Base-by-base conservation (phyloP, 805 yeast species). In the Naumovozyma dairenensis region DNA sequence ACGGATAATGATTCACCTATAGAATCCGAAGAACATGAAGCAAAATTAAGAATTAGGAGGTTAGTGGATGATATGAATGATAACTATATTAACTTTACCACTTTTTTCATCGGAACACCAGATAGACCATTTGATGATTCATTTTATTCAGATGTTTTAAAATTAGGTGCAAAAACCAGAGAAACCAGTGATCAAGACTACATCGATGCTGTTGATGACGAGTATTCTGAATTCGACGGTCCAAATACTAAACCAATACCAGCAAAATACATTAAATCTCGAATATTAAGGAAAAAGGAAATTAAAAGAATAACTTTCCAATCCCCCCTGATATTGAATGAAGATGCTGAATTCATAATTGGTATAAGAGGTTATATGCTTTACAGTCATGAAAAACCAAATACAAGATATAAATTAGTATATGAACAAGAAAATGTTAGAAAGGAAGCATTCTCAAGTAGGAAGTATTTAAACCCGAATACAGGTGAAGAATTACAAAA, bases 1-100 rank as follows among this genome's bases (percentile, higher is more conserved):
- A 83, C 95, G 0, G 80, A 78, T 50, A 75, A 79, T 51, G 92
- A 80, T 44, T 57, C 57, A 29, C 96, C 96, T 0, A 69, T 60
- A 41, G 63, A 64, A 34, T 60, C 61, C 6, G 46, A 60, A 6
- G 62, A 66, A 12, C 36, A 46, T 2, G 61, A 51, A 5, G 58
- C 64, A 3, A 68, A 67, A 45, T 63, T 62, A 29, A 60, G 71
- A 5, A 59, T 83, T 16, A 68, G 77, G 43, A 71, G 70, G 14
- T 62, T 77, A 4, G 65, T 80, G 10, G 67, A 68, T 25, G 92
- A 81, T 53, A 65, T 76, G 36, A 70, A 71, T 36, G 72, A 73
- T 33, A 60, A 65, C 13, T 59, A 56, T 26, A 73, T 80, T 22
- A 60, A 59, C 13, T 66, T 86, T 17, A 56, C 61, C n/a, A 87